Evolutionary conservation across 75 land plant genomes (phyloP).

Genomic region (Chamaecyparis obtusa): DNA sequence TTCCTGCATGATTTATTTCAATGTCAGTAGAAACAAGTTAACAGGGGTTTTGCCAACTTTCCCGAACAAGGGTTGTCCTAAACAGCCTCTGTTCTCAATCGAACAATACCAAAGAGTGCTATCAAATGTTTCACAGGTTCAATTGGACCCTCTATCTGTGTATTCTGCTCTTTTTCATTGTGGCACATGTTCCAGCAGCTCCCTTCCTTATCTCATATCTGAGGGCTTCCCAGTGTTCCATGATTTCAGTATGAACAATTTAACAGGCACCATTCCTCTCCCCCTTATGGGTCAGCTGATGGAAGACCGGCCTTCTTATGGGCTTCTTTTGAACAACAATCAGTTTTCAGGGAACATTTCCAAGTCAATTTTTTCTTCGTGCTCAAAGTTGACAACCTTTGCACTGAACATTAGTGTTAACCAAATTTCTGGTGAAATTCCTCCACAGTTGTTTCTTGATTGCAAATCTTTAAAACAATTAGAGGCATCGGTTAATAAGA

Average conservation of each 20-base stretch:
- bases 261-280: constrained; percentile 44
- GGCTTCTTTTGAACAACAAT: constrained; percentile 35
- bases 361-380: constrained; percentile 20
- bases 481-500: constrained; percentile 22
- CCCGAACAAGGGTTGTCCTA: constrained; percentile 14
- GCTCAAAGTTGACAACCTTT: constrained; percentile 36
- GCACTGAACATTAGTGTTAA: constrained; percentile 52
- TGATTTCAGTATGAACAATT: constrained; percentile 45
- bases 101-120: constrained; percentile 1
- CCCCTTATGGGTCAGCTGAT: constrained; percentile 18
- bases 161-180: constrained; percentile 16
- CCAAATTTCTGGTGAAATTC: constrained; percentile 42
- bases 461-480: constrained; percentile 23
- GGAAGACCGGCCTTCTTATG: constrained; percentile 20
- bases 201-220: not conserved
- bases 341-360: constrained; percentile 36
- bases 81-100: not conserved
- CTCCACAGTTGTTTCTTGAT: constrained; percentile 26
- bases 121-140: constrained; percentile 18
- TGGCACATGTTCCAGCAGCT: not conserved
- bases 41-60: constrained; percentile 25
- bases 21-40: constrained; percentile 42
- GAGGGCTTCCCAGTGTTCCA: constrained; percentile 36
- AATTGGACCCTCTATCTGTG: not conserved
- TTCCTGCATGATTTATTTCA: constrained; percentile 42